These are phyloP conservation scores for Lactifluus volemus DNA, from an alignment of 768 basidiomycete genomes.

Conservation along the genomic window DNA sequence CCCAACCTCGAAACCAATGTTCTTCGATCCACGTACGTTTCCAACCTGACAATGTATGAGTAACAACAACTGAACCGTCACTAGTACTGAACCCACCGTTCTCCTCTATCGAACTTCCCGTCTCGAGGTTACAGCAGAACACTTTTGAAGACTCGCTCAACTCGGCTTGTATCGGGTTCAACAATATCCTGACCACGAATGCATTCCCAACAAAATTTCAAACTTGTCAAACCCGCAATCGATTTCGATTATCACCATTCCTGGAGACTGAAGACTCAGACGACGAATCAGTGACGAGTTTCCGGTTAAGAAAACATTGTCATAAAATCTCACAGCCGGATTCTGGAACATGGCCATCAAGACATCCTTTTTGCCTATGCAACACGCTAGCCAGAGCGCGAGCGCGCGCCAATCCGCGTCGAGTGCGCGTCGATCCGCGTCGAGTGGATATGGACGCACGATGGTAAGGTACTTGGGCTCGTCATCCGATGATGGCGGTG, in stretches of 20 bases:
- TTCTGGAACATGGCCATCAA: slow-evolving; percentile 38
- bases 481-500: slow-evolving; percentile 29
- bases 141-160: slow-evolving; percentile 25
- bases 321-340: slow-evolving; percentile 30
- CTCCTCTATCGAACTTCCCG: slow-evolving; percentile 35
- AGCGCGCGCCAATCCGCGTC: slow-evolving; percentile 30
- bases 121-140: slow-evolving; percentile 33
- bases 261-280: slow-evolving; percentile 29
- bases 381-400: slow-evolving; percentile 37
- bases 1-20: slow-evolving; percentile 30
- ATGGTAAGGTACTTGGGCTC: slow-evolving; percentile 37
- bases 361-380: slow-evolving; percentile 27
- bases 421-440: slow-evolving; percentile 33
- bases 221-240: slow-evolving; percentile 26
- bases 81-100: slow-evolving; percentile 27
- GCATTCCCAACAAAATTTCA: slow-evolving; percentile 33
- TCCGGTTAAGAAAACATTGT: not conserved
- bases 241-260: slow-evolving; percentile 38
- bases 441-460: slow-evolving; percentile 35
- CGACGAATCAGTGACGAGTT: not conserved
- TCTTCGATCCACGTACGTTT: slow-evolving; percentile 37
- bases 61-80: too few species aligned
- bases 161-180: slow-evolving; percentile 26
- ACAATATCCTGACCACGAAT: slow-evolving; percentile 36
- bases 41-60: slow-evolving; percentile 30